A percentile compares a stretch with the other conserved stretches of the same genome.
These are phyloP conservation scores for Linaria vulgaris DNA, from an alignment of 257 asterid genomes.

Conservation along the genomic window DNA sequence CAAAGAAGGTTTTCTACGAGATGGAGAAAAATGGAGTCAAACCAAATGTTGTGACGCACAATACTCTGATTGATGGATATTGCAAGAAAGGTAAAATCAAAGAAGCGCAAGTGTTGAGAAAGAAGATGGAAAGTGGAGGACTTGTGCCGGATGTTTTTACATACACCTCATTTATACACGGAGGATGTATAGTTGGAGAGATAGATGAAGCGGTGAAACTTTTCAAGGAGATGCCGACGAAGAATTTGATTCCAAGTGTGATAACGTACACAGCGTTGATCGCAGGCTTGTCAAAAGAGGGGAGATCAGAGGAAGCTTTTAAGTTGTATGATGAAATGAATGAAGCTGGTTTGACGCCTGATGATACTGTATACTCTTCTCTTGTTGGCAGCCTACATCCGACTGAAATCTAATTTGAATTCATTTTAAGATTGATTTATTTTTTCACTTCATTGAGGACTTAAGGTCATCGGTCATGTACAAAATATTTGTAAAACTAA, in stretches of 20 bases:
- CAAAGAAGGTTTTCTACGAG: constrained; percentile 39
- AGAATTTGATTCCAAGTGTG: constrained; percentile 45
- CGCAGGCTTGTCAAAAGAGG: constrained; percentile 66
- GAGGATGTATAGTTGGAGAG: constrained; percentile 64
- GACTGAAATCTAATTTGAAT: constrained; percentile 14
- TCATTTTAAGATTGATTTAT: not conserved
- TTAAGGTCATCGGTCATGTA: too few relatives aligned
- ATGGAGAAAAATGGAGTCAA: constrained; percentile 50
- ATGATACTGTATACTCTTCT: constrained; percentile 59
- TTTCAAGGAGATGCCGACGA: constrained; percentile 54
- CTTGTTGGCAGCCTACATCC: constrained; percentile 89
- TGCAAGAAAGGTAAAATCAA: constrained; percentile 50
- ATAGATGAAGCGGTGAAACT: constrained; percentile 56
- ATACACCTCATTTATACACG: constrained; percentile 69
- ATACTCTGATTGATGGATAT: constrained; percentile 54
- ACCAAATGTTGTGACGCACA: constrained; percentile 51
- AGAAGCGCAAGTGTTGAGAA: constrained; percentile 42
- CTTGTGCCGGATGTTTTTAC: constrained; percentile 62
- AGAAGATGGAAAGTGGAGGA: constrained; percentile 54
- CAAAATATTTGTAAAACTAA: not conserved
- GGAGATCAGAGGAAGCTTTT: constrained; percentile 87
- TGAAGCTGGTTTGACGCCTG: constrained; percentile 63
- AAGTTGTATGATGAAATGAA: constrained; percentile 76
- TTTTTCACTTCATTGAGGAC: not conserved
- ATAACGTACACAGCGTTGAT: constrained; percentile 66